Percentiles rank a stretch among this genome's conserved stretches.
Conservation (phyloP, 192 early-diverging fungal species). For the Pecoramyces ruminantium region DNA sequence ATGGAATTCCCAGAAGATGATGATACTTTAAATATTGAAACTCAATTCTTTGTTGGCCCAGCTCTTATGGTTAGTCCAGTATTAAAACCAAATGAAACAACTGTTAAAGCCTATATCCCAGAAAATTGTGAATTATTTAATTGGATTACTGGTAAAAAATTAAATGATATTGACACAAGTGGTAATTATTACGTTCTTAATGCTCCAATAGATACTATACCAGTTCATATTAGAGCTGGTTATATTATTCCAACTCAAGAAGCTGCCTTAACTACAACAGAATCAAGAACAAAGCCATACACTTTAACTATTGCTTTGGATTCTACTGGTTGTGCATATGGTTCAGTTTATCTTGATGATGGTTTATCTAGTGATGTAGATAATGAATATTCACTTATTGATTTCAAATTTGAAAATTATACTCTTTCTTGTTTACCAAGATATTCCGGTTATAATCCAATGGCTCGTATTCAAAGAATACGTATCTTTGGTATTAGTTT, state of each 20-base stretch:
- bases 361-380: conserved; percentile 23
- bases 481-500: neutral
- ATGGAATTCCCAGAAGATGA: conserved; percentile 16
- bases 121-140: conserved; percentile 37
- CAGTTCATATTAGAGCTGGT: conserved; percentile 42
- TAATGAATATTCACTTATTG: conserved; percentile 2
- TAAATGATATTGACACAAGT: conserved; percentile 3
- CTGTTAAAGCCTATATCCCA: conserved; percentile 47
- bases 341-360: conserved; percentile 42
- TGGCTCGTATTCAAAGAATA: neutral
- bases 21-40: conserved; percentile 20
- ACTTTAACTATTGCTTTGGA: conserved; percentile 36
- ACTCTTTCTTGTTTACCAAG: neutral
- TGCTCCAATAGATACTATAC: conserved; percentile 29
- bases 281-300: conserved; percentile 18
- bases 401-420: neutral
- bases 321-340: conserved; percentile 17
- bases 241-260: conserved; percentile 29
- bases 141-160: conserved; percentile 16
- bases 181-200: conserved; percentile 10
- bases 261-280: conserved; percentile 23
- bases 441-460: neutral
- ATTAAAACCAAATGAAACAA: conserved; percentile 15
- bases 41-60: conserved; percentile 39
- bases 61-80: conserved; percentile 39